Evolutionary conservation across 169 alveolate genomes (phyloP).

Genomic region (Plasmodium sp.): DNA sequence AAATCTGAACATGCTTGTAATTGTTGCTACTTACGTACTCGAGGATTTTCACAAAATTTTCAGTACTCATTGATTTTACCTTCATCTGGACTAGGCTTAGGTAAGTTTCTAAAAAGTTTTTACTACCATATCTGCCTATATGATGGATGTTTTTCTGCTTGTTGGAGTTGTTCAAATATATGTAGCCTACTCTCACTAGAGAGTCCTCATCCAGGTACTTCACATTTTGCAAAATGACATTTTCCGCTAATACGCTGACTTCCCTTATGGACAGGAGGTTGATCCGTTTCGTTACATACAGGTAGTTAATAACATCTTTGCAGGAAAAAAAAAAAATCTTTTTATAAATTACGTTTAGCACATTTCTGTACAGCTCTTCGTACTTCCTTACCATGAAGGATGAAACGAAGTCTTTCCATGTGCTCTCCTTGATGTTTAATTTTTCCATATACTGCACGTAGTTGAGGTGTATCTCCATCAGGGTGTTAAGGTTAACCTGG

Average conservation of each 20-base stretch:
- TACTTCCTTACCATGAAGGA: slow-evolving; percentile 15
- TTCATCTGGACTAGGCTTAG: slow-evolving; percentile 30
- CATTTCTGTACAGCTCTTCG: background rate
- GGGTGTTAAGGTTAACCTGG: background rate
- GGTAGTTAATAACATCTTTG: slow-evolving; percentile 49
- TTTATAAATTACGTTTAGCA: slow-evolving; percentile 36
- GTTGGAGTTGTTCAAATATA: slow-evolving; percentile 44
- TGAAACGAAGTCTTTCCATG: slow-evolving; percentile 34
- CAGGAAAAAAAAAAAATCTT: slow-evolving; percentile 52
- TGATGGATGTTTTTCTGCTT: slow-evolving; percentile 10
- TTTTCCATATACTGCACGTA: slow-evolving; percentile 38
- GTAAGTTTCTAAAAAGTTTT: slow-evolving; percentile 47
- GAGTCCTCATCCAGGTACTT: slow-evolving; percentile 30
- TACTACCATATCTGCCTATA: slow-evolving; percentile 6
- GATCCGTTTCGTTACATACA: slow-evolving; percentile 29
- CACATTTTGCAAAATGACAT: slow-evolving; percentile 18
- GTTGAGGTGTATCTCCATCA: slow-evolving; percentile 30
- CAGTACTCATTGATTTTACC: slow-evolving; percentile 45
- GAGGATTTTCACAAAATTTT: slow-evolving; percentile 48
- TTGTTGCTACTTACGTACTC: slow-evolving; percentile 57
- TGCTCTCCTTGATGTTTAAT: slow-evolving; percentile 25
- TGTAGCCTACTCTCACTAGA: slow-evolving; percentile 43
- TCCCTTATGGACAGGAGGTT: slow-evolving; percentile 22
- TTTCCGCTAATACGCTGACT: slow-evolving; percentile 22
- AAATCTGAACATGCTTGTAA: slow-evolving; percentile 68